Percentiles rank a stretch among this genome's conserved stretches.
These are phyloP conservation scores for Colletotrichum tanaceti DNA, from an alignment of 2,329 filamentous ascomycete species.

Conservation along the genomic window DNA sequence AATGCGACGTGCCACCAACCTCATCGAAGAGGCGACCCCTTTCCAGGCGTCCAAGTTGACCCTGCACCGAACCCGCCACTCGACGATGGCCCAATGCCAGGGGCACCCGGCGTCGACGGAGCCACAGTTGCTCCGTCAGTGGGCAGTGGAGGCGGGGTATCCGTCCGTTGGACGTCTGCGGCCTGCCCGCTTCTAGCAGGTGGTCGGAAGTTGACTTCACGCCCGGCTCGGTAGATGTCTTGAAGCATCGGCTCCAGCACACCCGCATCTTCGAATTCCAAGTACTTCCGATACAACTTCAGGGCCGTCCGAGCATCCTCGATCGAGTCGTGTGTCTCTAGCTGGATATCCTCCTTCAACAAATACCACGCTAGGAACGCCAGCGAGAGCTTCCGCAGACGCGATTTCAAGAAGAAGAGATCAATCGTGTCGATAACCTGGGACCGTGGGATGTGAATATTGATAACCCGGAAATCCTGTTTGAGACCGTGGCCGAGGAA, in stretches of 20 bases:
- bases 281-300: conserved; percentile 87
- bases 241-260: conserved; percentile 85
- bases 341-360: conserved; percentile 93
- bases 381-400: conserved; percentile 87
- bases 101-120: conserved; percentile 58
- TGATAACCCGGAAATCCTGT: conserved; percentile 97
- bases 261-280: conserved; percentile 88
- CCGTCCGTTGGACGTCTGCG: conserved; percentile 57
- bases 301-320: conserved; percentile 94
- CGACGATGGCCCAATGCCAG: conserved; percentile 48
- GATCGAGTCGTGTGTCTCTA: conserved; percentile 92
- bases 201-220: conserved; percentile 63
- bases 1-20: neutral
- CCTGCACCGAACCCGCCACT: conserved; percentile 54
- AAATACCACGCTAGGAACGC: conserved; percentile 93
- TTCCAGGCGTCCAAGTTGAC: conserved; percentile 60
- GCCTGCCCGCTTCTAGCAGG: conserved; percentile 58
- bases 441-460: conserved; percentile 90
- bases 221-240: conserved; percentile 77
- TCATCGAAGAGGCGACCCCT: conserved; percentile 44
- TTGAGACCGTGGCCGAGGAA: conserved; percentile 95
- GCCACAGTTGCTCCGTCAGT: conserved; percentile 49
- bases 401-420: conserved; percentile 84
- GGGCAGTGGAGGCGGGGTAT: conserved; percentile 63
- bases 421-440: conserved; percentile 97